Evolutionary conservation across 345 rosid genomes (phyloP), one percentile per base, ranked within the genome.

Genomic region (Bruguiera gymnorhiza): DNA sequence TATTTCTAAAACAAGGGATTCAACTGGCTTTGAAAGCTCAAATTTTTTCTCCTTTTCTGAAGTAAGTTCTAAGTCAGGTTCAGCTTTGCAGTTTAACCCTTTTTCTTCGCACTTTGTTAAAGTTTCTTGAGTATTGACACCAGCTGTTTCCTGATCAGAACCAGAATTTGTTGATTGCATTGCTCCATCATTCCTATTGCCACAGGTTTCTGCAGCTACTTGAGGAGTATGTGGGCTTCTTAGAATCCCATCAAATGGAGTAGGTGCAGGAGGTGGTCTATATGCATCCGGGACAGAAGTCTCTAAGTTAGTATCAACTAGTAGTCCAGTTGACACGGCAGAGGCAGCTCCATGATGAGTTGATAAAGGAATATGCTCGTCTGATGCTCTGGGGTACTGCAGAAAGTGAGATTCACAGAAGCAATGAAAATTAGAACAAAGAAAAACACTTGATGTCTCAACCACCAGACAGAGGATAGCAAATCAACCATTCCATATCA

Each of bases 231-330:
- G 92, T 63, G 89, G 85, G 73, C 24, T 79, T 63, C 81, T 85
- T 31, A 77, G 18, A 66, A 67, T 84, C 26, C 80, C 85, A 80
- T 90, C 83, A 48, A 88, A 91, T 16, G 97, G 96, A 19, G 77
- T 55, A 52, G 98, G 92, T 6, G 76, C 82, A 62, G 99, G 96
- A 31, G 94, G 98, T 34, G 96, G 86, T 72, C 81, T 83, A 73
- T 88, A 92, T 67, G 91, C 86, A 82, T 88, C 92, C 8, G 91
- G 90, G 62, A 87, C 81, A 39, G 97, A 87, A 50, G 92, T 89
- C 62, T 86, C 98, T 51, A 95, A 80, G 79, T 90, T 92, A 59
- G 94, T 87, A 83, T 92, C 91, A 55, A 92, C 96, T 63, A 90
- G 64, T 13, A 86, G 93, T 34, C 92, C 93, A 0, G 86, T 65